Base-by-base conservation (phyloP, 805 yeast species). In the Saccharomyces mikatae region DNA sequence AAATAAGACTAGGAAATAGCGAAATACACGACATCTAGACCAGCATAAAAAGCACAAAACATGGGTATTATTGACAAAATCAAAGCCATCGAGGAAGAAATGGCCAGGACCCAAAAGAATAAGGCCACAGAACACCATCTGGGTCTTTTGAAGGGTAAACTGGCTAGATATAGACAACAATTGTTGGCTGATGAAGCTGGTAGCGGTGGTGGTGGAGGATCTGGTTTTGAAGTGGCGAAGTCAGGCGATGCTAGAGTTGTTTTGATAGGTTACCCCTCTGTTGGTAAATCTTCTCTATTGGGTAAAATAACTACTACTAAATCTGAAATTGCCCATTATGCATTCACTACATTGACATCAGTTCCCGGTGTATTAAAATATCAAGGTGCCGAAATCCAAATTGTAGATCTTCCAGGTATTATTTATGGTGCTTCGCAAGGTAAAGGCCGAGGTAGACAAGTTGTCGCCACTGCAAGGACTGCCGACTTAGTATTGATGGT, bases 81-180 rank as follows among this genome's bases (percentile, higher is more conserved):
- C 62, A 83, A 83, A 56, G 89, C 84, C 73, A 90, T 92, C 72
- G 96, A 91, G 73, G 89, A 84, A 73, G 99, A 92, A 71, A 83
- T 92, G 77, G 82, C 96, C 32, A 80, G 97, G 58, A 92, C 99
- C 31, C 99, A 92, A 69, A 92, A 94, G 76, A 92, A 92, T 68
- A 92, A 92, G 73, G 98, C 99, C 58, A 92, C 99, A 0, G 98
- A 92, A 75, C 91, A 94, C 71, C 99, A 92, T 70, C 79, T 92
- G 66, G 98, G 99, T 59, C 80, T 92, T 26, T 76, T 94, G 52
- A 91, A 92, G 72, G 99, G 98, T 53, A 94, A 92, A 69, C 80
- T 94, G 47, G 99, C 99, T 9, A 79, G 96, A 59, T 87, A 87
- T 66, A 80, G 98, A 67, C 84, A 95, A 64, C 96, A 92, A 75